Evolutionary conservation across 2,329 filamentous ascomycete genomes (phyloP), one percentile per base, ranked within the genome.

Genomic region (Fusarium begoniae): DNA sequence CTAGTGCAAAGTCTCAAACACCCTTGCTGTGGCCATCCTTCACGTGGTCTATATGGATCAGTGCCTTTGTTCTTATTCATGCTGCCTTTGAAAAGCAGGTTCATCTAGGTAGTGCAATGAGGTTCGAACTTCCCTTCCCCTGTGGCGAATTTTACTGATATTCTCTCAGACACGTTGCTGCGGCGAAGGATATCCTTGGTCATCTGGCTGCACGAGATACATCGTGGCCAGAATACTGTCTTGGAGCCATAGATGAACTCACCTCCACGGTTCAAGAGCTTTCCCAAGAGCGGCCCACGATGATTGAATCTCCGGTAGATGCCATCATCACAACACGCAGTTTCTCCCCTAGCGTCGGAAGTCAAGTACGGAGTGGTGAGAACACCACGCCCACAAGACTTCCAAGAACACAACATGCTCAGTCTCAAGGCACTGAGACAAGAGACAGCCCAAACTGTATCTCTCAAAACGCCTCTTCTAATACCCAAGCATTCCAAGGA

Each of bases 41-140:
- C 44, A 88, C 86, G 0, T 88, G 87, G 86, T 84, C 84, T 3
- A 81, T 86, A 1, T 88, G 87, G 87, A 88, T 88, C 72, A 87
- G 86, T 64, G 85, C 85, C 3, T 86, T 88, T 44, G 84, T 88
- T 26, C 75, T 88, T 8, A 83, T 87, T 8, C 86, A 87, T 58
- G 87, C 87, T 8, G 85, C 85, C 1, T 85, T 84, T 69, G 84
- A 86, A 67, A 81, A 81, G 2, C 82, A 87, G 38, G 77, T 87
- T 8, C 80, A 84, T 1, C 67, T 82, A 0, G 64, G 78, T 0
- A 81, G 82, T 20, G 84, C 84, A 1, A 70, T 83, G 8, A 84
- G 83, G 82, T 86, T 82, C 18, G 12, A 7, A 5, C 26, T 12
- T 13, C 2, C 11, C 2, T 20, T 12, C 3, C 12, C 4, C 22